These are phyloP conservation scores for Berkeleyomyces basicola DNA, from an alignment of 2,329 filamentous ascomycete species.

Conservation along the genomic window DNA sequence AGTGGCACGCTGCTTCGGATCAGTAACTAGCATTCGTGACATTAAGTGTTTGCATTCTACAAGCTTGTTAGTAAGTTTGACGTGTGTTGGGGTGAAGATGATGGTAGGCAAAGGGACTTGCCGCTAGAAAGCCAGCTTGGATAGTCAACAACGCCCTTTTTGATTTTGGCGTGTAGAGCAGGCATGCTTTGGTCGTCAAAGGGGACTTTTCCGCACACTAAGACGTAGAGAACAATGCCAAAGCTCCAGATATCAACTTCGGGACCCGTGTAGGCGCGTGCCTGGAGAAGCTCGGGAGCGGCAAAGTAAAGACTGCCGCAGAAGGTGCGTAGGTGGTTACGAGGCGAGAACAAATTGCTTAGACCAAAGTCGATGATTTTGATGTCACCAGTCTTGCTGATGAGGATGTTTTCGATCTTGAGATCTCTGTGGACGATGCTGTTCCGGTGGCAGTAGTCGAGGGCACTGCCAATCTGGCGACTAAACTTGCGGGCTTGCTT, in stretches of 20 bases:
- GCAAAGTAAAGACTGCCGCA: conserved; percentile 97
- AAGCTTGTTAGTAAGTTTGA: conserved; percentile 3
- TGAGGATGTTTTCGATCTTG: conserved; percentile 98
- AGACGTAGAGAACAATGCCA: conserved; percentile 89
- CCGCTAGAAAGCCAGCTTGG: conserved; percentile 82
- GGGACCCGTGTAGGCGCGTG: conserved; percentile 83
- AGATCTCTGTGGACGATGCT: conserved; percentile 95
- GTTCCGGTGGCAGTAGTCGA: conserved; percentile 96
- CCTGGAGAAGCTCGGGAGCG: conserved; percentile 83
- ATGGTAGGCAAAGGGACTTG: conserved; percentile 30
- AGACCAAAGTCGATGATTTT: conserved; percentile 98
- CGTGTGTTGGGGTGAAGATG: neutral
- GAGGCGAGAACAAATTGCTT: conserved; percentile 86
- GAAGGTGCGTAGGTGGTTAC: conserved; percentile 80
- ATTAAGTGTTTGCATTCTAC: conserved; percentile 87
- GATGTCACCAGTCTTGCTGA: conserved; percentile 97
- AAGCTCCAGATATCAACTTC: conserved; percentile 99
- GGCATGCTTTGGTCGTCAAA: conserved; percentile 99
- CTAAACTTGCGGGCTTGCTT: conserved; percentile 97
- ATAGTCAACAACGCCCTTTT: conserved; percentile 91
- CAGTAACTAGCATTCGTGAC: conserved; percentile 88
- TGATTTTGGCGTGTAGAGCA: conserved; percentile 94
- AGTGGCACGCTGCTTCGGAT: conserved; percentile 70
- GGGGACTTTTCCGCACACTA: conserved; percentile 94
- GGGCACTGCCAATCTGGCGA: conserved; percentile 85